phyloP scores from a whole-genome alignment of 2,329 filamentous ascomycete genomes.

The Emmonsiellopsis sp. region DNA sequence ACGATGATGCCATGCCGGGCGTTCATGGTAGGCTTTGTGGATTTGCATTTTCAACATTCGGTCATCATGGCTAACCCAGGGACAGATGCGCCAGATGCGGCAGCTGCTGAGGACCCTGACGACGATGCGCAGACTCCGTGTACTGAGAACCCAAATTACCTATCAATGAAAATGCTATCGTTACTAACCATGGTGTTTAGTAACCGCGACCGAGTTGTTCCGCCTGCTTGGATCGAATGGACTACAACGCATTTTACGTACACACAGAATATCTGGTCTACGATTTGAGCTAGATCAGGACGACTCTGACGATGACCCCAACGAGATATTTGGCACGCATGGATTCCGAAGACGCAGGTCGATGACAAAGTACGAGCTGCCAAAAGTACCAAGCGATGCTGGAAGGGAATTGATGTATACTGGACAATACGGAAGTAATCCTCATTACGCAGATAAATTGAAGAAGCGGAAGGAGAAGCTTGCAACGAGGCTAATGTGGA shows the following conservation, averaged over 20 bases:
- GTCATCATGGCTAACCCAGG: neutral
- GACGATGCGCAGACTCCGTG: neutral
- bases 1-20: neutral
- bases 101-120: neutral
- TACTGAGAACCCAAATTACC: neutral
- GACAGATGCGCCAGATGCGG: neutral
- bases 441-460: constrained; percentile 42
- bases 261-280: constrained; percentile 24
- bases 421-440: constrained; percentile 67
- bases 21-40: neutral
- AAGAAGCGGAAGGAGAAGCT: constrained; percentile 53
- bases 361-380: constrained; percentile 49
- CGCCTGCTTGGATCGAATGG: constrained; percentile 47
- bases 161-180: neutral
- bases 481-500: constrained; percentile 63
- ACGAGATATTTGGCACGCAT: constrained; percentile 22
- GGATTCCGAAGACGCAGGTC: constrained; percentile 35
- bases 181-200: constrained; percentile 13
- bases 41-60: too few species aligned
- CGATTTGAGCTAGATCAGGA: constrained; percentile 22
- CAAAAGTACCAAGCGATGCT: constrained; percentile 73
- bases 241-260: constrained; percentile 43
- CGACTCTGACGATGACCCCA: constrained; percentile 22
- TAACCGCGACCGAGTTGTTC: constrained; percentile 38
- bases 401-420: constrained; percentile 72